Evolutionary conservation across 78 protist genomes (phyloP).

Genomic region (Dictyostelium brefeldianum): DNA sequence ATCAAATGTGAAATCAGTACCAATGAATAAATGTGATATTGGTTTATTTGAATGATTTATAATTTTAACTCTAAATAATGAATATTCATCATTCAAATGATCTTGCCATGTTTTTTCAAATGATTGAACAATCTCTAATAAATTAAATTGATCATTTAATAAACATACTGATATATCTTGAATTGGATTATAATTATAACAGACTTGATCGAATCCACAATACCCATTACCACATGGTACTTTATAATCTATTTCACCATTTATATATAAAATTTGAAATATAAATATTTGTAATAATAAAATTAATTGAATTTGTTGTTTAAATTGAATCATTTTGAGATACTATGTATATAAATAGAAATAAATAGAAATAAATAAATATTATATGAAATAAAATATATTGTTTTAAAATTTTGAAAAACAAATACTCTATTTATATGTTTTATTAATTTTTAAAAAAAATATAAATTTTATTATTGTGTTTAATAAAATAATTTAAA

Average conservation of each 20-base stretch:
- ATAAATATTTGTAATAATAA: neutral
- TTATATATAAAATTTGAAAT: neutral
- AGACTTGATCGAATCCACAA: constrained; percentile 44
- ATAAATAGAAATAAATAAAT: no score
- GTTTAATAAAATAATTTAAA: no score
- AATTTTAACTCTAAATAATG: constrained; percentile 29
- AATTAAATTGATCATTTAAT: neutral
- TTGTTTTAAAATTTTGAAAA: no score
- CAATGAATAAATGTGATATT: neutral
- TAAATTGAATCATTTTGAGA: no score
- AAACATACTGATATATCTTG: constrained; percentile 7
- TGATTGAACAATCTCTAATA: constrained; percentile 12
- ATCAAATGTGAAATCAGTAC: constrained; percentile 23
- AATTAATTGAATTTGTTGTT: no score
- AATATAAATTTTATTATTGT: no score
- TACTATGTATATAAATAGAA: no score
- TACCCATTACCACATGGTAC: constrained; percentile 26
- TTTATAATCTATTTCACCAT: constrained; percentile 5
- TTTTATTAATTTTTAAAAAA: no score
- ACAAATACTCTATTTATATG: no score
- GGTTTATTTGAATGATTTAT: neutral
- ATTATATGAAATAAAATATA: no score
- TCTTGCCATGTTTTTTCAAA: constrained; percentile 45
- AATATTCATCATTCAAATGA: neutral
- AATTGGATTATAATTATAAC: neutral